phyloP scores from a whole-genome alignment of 2,329 filamentous ascomycete species.

The Sporothrix mexicana region DNA sequence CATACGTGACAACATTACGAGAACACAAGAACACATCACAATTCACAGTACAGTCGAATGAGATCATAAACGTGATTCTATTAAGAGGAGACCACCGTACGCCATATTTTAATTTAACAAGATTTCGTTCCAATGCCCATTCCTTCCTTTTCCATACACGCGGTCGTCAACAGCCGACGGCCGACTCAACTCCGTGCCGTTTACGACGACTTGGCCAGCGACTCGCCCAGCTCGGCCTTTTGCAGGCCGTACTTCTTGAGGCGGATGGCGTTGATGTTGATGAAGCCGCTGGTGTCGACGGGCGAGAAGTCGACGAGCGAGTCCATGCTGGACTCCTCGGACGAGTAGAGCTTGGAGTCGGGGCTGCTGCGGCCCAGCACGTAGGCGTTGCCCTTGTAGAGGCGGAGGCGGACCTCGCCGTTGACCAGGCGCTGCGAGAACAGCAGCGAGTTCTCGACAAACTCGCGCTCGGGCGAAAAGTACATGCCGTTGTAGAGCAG shows the following conservation, averaged over 20 bases:
- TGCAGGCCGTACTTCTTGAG: conserved; percentile 60
- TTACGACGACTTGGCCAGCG: conserved; percentile 36
- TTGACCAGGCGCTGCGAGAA: conserved; percentile 62
- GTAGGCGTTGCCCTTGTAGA: conserved; percentile 53
- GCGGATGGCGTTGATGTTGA: conserved; percentile 72
- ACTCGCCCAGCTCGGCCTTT: conserved; percentile 49
- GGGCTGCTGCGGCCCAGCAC: conserved; percentile 55
- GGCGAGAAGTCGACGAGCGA: conserved; percentile 52
- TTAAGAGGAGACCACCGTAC: conserved; percentile 21
- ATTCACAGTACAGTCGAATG: neutral
- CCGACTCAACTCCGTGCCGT: neutral
- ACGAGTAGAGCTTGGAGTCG: conserved; percentile 58
- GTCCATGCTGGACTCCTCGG: conserved; percentile 58
- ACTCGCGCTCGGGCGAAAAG: conserved; percentile 62
- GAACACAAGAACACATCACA: neutral
- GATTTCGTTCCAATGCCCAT: neutral
- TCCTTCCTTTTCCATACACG: neutral
- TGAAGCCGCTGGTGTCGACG: conserved; percentile 58
- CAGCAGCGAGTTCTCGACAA: conserved; percentile 67
- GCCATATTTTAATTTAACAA: conserved; percentile 25
- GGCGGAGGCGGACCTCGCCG: conserved; percentile 48
- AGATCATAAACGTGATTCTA: conserved; percentile 23
- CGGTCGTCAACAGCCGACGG: neutral
- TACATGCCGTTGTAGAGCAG: conserved; percentile 52
- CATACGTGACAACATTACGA: neutral